These are phyloP conservation scores for Coprinopsis sp. DNA, from an alignment of 768 basidiomycete species.

Conservation along the genomic window DNA sequence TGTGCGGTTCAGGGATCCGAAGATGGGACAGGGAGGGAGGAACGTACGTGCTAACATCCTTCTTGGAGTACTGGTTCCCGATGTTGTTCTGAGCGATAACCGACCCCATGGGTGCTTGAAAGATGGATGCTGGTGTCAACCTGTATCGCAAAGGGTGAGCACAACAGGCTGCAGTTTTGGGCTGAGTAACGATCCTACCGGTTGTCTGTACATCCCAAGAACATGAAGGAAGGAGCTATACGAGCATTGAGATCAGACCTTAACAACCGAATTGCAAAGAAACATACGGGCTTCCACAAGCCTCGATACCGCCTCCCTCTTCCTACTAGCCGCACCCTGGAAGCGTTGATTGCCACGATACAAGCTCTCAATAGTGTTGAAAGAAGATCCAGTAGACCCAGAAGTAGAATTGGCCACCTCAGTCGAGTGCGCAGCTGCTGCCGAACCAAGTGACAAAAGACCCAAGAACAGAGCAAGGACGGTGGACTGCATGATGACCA, in stretches of 20 bases:
- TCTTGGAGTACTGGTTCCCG: slow-evolving; percentile 30
- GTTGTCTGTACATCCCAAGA: slow-evolving; percentile 33
- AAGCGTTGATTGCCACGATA: slow-evolving; percentile 24
- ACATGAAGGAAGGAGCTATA: slow-evolving; percentile 33
- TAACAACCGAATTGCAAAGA: background rate
- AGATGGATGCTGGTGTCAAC: slow-evolving; percentile 26
- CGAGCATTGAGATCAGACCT: background rate
- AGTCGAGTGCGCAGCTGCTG: background rate
- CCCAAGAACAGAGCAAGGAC: background rate
- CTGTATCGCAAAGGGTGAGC: slow-evolving; percentile 10
- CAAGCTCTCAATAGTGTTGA: slow-evolving; percentile 19
- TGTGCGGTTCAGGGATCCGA: no score
- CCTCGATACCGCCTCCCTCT: slow-evolving; percentile 11
- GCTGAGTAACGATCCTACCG: slow-evolving; percentile 15
- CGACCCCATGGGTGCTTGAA: slow-evolving; percentile 29
- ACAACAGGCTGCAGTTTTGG: background rate
- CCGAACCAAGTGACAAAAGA: background rate
- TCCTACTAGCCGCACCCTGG: slow-evolving; percentile 15
- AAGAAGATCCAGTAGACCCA: no score
- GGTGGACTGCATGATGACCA: background rate
- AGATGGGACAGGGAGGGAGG: no score
- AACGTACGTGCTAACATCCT: slow-evolving; percentile 31
- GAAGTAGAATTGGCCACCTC: slow-evolving; percentile 1
- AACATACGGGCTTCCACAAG: slow-evolving; percentile 19
- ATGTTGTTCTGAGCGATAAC: slow-evolving; percentile 31